Base-by-base conservation (phyloP, 2,329 filamentous ascomycete genomes). In the Alternaria metachromatica region DNA sequence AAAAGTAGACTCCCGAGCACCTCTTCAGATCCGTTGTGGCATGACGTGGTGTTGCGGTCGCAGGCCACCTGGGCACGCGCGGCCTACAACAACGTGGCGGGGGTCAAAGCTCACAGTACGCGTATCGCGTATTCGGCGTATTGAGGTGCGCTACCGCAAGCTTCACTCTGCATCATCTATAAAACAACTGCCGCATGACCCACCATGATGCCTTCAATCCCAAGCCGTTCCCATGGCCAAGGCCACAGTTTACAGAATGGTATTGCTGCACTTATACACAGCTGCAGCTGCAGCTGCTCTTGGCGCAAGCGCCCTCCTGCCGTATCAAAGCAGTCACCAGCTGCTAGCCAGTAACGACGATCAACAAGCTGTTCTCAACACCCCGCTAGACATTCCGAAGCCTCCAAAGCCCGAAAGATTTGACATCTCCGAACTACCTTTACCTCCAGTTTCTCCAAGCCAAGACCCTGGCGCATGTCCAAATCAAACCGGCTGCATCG, bases 401-500 rank as follows among this genome's bases (percentile, higher is more conserved):
- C 41, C 37, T 10, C 57, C 37, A 9, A 9, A 20, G 15, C 48
- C 57, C 6, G 57, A 59, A 33, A 25, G 4, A 5, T 45, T 83
- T 46, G 65, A 70, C 1, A 66, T 84, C 37, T 62, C 69, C 12
- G 72, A 79, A 55, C 70, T 84, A 0, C 77, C 80, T 0, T 61
- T 83, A 18, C 82, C 81, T 8, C 82, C 81, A 0, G 76, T 80
- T 1, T 67, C 72, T 0, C 57, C 72, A 1, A 73, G 54, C 56
- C 65, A 66, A 4, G 56, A 51, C 1, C 56, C 57, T 0, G 80
- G 79, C 0, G 73, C 80, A 0, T 84, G 82, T 55, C 77, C 80
- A 5, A 67, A 62, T 6, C 46, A 72, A 0, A 83, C 80, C 2
- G 82, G 82, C 2, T 84, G 82, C 60, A 81, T 68, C 11, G 21